Percentiles rank a stretch among this genome's conserved stretches.
phyloP scores from a whole-genome alignment of 2,329 filamentous ascomycete genomes.

The Botrytis pseudocinerea region DNA sequence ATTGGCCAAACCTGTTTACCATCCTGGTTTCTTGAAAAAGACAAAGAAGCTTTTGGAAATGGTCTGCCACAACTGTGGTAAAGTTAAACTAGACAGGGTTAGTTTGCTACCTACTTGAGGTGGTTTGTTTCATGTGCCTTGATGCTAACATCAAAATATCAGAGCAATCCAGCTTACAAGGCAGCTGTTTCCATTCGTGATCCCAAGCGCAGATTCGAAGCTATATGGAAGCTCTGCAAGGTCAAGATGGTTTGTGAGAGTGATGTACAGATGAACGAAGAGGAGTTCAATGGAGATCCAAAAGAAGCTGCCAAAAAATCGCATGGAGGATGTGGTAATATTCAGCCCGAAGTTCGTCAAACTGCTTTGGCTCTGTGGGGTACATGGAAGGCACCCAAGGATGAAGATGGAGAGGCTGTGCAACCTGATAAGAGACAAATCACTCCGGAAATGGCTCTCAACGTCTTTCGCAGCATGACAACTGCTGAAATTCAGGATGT shows the following conservation, averaged over 20 bases:
- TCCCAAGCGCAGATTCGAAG: slow-evolving; percentile 90
- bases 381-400: slow-evolving; percentile 70
- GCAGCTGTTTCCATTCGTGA: slow-evolving; percentile 83
- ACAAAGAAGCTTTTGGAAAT: slow-evolving; percentile 99
- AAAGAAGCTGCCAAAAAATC: slow-evolving; percentile 52
- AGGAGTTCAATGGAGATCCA: slow-evolving; percentile 63
- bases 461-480: slow-evolving; percentile 82
- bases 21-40: slow-evolving; percentile 95
- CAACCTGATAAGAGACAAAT: slow-evolving; percentile 79
- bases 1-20: slow-evolving; percentile 92
- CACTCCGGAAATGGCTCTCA: slow-evolving; percentile 79
- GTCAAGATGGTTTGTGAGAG: slow-evolving; percentile 82
- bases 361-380: slow-evolving; percentile 80
- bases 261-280: slow-evolving; percentile 67
- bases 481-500: slow-evolving; percentile 81
- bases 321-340: slow-evolving; percentile 93
- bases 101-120: slow-evolving; percentile 64
- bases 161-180: slow-evolving; percentile 83
- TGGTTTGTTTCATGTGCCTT: slow-evolving; percentile 52
- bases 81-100: slow-evolving; percentile 96
- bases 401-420: slow-evolving; percentile 69
- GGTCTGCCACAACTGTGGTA: slow-evolving; percentile 98
- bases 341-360: slow-evolving; percentile 84
- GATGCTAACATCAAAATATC: slow-evolving; percentile 60
- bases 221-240: slow-evolving; percentile 90